A percentile compares a stretch with the other conserved stretches of the same genome.
Evolutionary conservation across 495 filamentous ascomycete species (phyloP).

Genomic region (Apiosordaria backusii): DNA sequence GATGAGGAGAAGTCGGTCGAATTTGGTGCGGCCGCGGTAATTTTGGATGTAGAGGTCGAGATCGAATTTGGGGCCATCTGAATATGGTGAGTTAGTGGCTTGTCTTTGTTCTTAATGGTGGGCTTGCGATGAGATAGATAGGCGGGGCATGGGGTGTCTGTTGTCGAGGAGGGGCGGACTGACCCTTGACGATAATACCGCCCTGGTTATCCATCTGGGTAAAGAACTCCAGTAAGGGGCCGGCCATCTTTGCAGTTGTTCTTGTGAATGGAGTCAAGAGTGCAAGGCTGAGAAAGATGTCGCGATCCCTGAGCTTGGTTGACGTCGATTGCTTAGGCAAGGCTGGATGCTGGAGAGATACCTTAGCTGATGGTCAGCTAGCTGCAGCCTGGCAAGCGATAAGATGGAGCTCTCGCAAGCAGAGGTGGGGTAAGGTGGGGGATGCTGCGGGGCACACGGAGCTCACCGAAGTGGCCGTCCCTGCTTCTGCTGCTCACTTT

Average conservation of each 20-base stretch:
- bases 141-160: background rate
- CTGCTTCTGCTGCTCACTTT: background rate
- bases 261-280: background rate
- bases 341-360: slow-evolving; percentile 1
- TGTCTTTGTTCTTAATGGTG: slow-evolving; percentile 4
- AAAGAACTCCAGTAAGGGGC: slow-evolving; percentile 40
- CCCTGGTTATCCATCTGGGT: slow-evolving; percentile 43
- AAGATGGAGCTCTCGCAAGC: background rate
- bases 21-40: slow-evolving; percentile 72
- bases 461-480: background rate
- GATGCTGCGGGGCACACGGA: background rate
- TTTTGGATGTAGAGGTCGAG: slow-evolving; percentile 89
- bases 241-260: slow-evolving; percentile 20
- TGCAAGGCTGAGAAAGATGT: background rate
- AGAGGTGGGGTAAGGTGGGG: slow-evolving; percentile 1
- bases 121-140: slow-evolving; percentile 1
- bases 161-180: slow-evolving; percentile 3
- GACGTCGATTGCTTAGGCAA: background rate
- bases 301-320: background rate
- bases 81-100: background rate
- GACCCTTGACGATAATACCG: slow-evolving; percentile 47
- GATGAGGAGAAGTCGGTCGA: slow-evolving; percentile 77
- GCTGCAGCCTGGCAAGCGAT: slow-evolving; percentile 6
- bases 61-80: slow-evolving; percentile 85
- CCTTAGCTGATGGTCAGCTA: background rate